Evolutionary conservation across 177 flowering plant genomes (phyloP), one percentile per base, ranked within the genome.

Genomic region (Vitis hybrid): DNA sequence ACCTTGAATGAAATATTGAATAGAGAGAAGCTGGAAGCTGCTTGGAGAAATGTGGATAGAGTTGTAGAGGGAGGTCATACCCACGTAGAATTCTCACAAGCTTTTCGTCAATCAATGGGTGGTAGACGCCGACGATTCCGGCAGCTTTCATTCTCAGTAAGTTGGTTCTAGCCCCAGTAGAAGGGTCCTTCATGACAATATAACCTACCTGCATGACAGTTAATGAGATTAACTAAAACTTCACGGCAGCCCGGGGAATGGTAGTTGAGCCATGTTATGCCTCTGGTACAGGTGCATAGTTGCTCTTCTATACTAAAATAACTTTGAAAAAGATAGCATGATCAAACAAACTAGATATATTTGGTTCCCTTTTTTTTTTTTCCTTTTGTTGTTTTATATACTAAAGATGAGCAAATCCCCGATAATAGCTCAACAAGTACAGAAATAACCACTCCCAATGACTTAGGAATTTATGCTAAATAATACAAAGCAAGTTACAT

Each of bases 121-220:
- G 92, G 83, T 90, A 90, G 62, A 90, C 87, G 49, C 97, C 99
- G 68, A 82, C 94, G 62, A 87, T 90, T 5, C 73, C 68, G 19
- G 99, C 94, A 61, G 76, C 82, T 77, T 73, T 87, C 84, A 91
- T 84, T 73, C 99, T 86, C 83, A 93, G 71, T 65, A 91, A 68
- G 59, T 82, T 86, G 61, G 75, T 84, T 79, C 92, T 83, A 20
- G 60, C 64, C 58, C 94, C 85, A 59, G 94, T 91, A 10, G 83
- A 79, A 19, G 84, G 88, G 74, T 91, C 94, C 52, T 70, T 81
- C 97, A 95, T 90, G 67, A 95, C 91, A 74, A 93, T 90, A 81
- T 95, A 95, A 31, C 99, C 98, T 18, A 86, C 98, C 99, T 95
- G 78, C 78, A 80, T 59, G 16, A 49, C 20, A 71, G 45, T 39